Evolutionary conservation across 2,329 filamentous ascomycete species (phyloP), one percentile per base, ranked within the genome.

Genomic region (Ascomycota sp.): DNA sequence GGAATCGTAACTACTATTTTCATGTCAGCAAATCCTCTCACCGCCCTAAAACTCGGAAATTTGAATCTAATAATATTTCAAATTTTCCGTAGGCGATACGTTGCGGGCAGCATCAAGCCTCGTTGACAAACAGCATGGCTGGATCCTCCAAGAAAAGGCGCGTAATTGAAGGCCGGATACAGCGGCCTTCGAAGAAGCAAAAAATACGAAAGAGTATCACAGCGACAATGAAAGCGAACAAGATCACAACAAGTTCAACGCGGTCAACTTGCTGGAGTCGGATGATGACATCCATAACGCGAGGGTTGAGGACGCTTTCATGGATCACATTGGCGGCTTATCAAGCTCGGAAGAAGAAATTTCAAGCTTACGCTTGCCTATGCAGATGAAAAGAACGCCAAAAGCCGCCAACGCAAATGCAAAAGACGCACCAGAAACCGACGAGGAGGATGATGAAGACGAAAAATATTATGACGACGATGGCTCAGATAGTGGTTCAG

Each of bases 221-320:
- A 66, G 62, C 52, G 59, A 60, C 33, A 61, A 58, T n/a, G 61
- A 58, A 23, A 36, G 32, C 32, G 47, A 53, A 7, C 44, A 52
- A 5, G 47, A 50, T 20, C 43, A 56, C 30, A 43, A 57, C 29
- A 52, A 54, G 30, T 65, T 66, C 43, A 48, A 57, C 20, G 56
- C 63, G 2, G 60, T 66, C 36, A 57, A 67, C 38, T 51, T 69
- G 11, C 52, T 67, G 29, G 64, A 68, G 42, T 68, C 63, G 5
- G 65, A 70, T 39, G 64, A 69, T 32, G 63, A 68, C 31, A 55
- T 69, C 30, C 57, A 65, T 40, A 61, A 67, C 38, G 58, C 59
- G 25, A 45, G 48, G 5, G 61, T 59, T 12, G 65, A 70, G 34
- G 62, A 68, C 25, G 52, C 57, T 27, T 52, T 57, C 25, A 53